phyloP scores from a whole-genome alignment of 495 filamentous ascomycete species.

The Xylaria nigripes region DNA sequence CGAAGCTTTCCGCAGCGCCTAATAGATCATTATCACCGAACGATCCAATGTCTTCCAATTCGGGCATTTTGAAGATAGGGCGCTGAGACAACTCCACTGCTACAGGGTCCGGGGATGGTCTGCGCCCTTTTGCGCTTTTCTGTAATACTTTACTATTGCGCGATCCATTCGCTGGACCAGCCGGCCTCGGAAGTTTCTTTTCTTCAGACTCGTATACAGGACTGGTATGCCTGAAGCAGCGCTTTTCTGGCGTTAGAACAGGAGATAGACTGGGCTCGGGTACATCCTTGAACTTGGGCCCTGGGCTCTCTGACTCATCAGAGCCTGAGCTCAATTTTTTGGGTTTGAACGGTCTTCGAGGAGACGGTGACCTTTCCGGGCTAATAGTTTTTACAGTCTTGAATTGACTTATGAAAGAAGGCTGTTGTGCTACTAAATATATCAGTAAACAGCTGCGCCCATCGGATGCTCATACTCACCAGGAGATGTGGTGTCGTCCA shows the following conservation, averaged over 20 bases:
- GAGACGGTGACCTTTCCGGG: neutral
- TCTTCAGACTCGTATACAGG: neutral
- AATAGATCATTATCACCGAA: neutral
- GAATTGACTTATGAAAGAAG: neutral
- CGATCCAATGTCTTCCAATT: slow-evolving; percentile 17
- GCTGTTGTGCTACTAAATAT: neutral
- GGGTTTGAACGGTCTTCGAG: slow-evolving; percentile 1
- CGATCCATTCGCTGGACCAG: neutral
- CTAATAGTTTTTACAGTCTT: neutral
- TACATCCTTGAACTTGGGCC: neutral
- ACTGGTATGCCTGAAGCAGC: neutral
- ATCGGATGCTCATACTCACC: neutral
- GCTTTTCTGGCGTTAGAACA: neutral
- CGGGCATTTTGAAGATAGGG: slow-evolving; percentile 19
- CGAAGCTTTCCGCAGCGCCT: neutral
- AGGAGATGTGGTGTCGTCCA: neutral
- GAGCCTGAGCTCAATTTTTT: neutral
- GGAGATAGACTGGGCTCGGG: neutral
- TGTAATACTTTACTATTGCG: too few relatives aligned
- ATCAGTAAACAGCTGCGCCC: neutral
- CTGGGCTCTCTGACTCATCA: neutral
- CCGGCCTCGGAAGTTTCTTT: neutral
- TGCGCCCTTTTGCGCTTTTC: slow-evolving; percentile 8
- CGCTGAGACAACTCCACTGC: slow-evolving; percentile 12
- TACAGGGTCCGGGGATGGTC: slow-evolving; percentile 1